These are phyloP conservation scores for Lolium perenne DNA, from an alignment of 176 grass and related monocot genomes.

Conservation along the genomic window DNA sequence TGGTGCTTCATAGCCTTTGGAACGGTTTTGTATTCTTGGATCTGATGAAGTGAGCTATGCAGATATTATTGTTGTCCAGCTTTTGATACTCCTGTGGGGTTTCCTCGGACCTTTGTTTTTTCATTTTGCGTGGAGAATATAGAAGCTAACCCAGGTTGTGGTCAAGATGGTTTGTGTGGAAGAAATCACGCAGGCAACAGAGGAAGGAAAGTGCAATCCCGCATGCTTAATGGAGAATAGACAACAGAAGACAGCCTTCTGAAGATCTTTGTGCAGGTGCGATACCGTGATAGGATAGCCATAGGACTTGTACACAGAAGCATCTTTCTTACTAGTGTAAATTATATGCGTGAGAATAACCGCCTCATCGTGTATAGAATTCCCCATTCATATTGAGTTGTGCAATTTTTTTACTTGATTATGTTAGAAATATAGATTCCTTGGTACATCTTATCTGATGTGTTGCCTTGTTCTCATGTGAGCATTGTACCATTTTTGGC, in stretches of 20 bases:
- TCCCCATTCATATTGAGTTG: constrained; percentile 11
- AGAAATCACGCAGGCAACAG: constrained; percentile 15
- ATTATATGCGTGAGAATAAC: constrained; percentile 37
- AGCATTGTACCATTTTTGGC: background rate
- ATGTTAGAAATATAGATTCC: constrained; percentile 1
- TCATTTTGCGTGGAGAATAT: constrained; percentile 20
- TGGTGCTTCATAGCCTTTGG: constrained; percentile 93
- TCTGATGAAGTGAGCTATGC: constrained; percentile 76
- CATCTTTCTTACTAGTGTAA: constrained; percentile 29
- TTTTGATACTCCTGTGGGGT: background rate
- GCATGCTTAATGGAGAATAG: constrained; percentile 10
- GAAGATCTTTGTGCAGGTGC: background rate
- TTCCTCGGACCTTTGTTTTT: background rate
- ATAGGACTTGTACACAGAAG: constrained; percentile 29
- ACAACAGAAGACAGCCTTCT: background rate
- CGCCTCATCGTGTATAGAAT: constrained; percentile 31
- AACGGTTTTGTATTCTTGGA: constrained; percentile 97
- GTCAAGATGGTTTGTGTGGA: constrained; percentile 5
- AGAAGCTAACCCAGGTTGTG: background rate
- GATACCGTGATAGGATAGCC: background rate
- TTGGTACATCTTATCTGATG: background rate
- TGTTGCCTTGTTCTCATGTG: background rate
- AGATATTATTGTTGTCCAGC: constrained; percentile 18
- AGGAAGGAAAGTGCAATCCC: background rate
- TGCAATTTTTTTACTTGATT: background rate